Base-by-base conservation (phyloP, 1,284 basidiomycete genomes). In the Cutaneotrichosporon sp. region DNA sequence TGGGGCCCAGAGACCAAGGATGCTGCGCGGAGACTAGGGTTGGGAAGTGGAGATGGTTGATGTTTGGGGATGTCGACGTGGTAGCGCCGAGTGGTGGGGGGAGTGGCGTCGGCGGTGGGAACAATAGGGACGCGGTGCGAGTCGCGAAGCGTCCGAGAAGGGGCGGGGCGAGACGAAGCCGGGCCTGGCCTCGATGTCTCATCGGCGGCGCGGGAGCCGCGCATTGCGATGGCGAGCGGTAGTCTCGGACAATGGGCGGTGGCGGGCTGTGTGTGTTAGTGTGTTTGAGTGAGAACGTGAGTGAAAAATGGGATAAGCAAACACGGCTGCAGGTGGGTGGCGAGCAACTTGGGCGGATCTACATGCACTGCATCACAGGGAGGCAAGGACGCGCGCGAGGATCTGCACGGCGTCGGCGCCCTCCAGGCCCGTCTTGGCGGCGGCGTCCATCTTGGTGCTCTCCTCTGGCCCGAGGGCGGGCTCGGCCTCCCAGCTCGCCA, bases 401-500 rank as follows among this genome's bases (percentile, higher is more conserved):
- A 29, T 49, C 25, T 14, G 14, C 22, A 53, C 24, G 13, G 18
- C 51, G 13, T 25, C 51, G 4, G 22, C 34, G 20, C 33, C 34
- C 18, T 42, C 27, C 18, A 50, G 25, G 14, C 33, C 51, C 14
- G n/a, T 10, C 20, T 34, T 20, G 14, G 34, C 43, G 2, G 43
- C 54, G 20, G 27, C 43, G 29, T 46, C 43, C 43, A 56, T 46
- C 20, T 33, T 29, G 6, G 43, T n/a, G 9, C 29, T 31, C 29
- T 45, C 25, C 24, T 45, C 54, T 13, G 46, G 43, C 1, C 25
- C 29, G n/a, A 55, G 38, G 11, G 25, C 27, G 3, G 42, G 43
- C 54, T 60, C 58, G 20, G 54, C 58, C 9, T 51, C 24, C 46
- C 53, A 59, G n/a, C 49, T 27, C 7, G 53, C 50, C 3, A 55